These are phyloP conservation scores for Sarocladiaceae sp. DNA, from an alignment of 2,329 filamentous ascomycete genomes.

Conservation along the genomic window DNA sequence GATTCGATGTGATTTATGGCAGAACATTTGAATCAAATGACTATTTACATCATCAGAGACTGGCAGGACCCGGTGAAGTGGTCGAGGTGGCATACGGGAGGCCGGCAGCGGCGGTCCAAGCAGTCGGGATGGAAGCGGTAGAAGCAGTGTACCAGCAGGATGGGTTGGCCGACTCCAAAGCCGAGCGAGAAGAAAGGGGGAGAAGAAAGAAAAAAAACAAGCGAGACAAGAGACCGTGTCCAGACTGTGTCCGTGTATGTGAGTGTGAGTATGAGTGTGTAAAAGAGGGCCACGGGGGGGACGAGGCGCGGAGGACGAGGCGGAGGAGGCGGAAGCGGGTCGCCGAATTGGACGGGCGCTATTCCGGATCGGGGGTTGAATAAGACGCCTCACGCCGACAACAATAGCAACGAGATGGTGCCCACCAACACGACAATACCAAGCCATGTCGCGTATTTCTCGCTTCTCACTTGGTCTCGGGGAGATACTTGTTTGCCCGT, in stretches of 20 bases:
- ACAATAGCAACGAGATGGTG: slow-evolving; percentile 10
- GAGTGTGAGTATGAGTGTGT: background rate
- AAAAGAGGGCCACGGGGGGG: background rate
- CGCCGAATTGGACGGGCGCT: slow-evolving; percentile 8
- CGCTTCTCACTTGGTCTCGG: background rate
- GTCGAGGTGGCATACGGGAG: slow-evolving; percentile 3
- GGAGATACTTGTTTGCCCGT: background rate
- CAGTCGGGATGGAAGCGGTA: slow-evolving; percentile 1
- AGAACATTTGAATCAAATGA: too few species aligned
- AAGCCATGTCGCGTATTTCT: background rate
- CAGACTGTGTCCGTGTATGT: too few species aligned
- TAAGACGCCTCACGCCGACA: slow-evolving; percentile 6
- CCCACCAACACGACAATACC: slow-evolving; percentile 10
- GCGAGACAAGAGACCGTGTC: background rate
- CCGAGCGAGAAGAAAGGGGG: background rate
- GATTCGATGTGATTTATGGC: too few species aligned
- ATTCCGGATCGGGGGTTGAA: slow-evolving; percentile 9
- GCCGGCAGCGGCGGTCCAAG: background rate
- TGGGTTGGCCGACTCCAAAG: too few species aligned
- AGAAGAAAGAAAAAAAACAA: background rate
- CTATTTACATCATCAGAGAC: background rate
- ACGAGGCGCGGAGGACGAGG: background rate
- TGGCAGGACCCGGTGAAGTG: background rate
- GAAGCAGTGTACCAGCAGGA: too few species aligned
- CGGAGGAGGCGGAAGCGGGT: background rate